A percentile compares a stretch with the other conserved stretches of the same genome.
Conservation (phyloP, 1,139 yeast species). For the Candida glucosophila region DNA sequence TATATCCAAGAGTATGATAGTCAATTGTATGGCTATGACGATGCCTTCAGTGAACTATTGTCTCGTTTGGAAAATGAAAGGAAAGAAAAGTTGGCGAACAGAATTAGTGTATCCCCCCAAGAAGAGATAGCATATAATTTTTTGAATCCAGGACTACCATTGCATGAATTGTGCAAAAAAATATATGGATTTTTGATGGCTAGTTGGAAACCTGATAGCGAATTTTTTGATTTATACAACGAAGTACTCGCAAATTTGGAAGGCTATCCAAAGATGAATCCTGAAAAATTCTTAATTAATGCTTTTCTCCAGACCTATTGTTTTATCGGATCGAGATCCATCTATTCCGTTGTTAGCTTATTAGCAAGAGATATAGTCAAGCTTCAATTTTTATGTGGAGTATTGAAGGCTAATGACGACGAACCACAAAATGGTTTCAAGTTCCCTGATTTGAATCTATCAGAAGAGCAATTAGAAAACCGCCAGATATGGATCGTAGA, state of each 20-base stretch:
- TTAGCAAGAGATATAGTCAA: constrained; percentile 48
- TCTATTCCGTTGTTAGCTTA: constrained; percentile 76
- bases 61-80: constrained; percentile 23
- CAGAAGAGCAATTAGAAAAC: constrained; percentile 21
- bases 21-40: constrained; percentile 27
- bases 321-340: constrained; percentile 80
- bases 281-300: constrained; percentile 45
- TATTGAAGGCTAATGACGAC: constrained; percentile 18
- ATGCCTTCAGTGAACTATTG: constrained; percentile 18
- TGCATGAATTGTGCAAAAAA: constrained; percentile 26
- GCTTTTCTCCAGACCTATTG: constrained; percentile 66
- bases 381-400: constrained; percentile 36
- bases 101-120: constrained; percentile 26
- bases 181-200: constrained; percentile 36
- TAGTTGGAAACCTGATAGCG: constrained; percentile 33
- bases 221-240: constrained; percentile 26
- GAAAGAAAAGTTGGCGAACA: constrained; percentile 17
- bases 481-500: constrained; percentile 45
- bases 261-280: constrained; percentile 18
- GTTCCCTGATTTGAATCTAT: constrained; percentile 31
- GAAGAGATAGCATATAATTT: constrained; percentile 33
- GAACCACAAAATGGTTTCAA: constrained; percentile 23
- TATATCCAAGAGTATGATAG: constrained; percentile 27
- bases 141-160: constrained; percentile 29
- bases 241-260: constrained; percentile 18